These are phyloP conservation scores for Boehmeria nivea DNA, from an alignment of 306 rosid species.

Conservation along the genomic window DNA sequence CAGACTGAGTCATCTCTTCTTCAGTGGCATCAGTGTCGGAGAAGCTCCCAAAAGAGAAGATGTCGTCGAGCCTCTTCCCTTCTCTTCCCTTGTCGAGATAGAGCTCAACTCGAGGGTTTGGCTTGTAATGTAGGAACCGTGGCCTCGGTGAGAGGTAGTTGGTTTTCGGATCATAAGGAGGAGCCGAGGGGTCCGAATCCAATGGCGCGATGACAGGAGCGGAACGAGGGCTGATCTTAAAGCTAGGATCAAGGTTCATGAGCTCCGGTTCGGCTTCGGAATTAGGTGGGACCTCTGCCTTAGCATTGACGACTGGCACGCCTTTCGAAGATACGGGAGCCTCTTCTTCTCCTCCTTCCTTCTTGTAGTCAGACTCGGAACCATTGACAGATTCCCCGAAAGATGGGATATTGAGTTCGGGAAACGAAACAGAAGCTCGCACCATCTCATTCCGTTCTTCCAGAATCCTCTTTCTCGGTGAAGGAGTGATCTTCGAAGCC, in stretches of 20 bases:
- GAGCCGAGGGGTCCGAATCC: constrained; percentile 54
- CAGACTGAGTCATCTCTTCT: constrained; percentile 39
- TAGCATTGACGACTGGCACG: too few species aligned
- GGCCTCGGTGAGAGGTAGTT: constrained; percentile 86
- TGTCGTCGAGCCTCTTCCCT: constrained; percentile 37
- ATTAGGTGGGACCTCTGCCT: too few species aligned
- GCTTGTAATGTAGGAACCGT: constrained; percentile 73
- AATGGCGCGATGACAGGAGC: constrained; percentile 40
- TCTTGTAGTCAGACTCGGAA: constrained; percentile 21
- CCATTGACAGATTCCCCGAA: constrained; percentile 3
- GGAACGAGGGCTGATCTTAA: constrained; percentile 61
- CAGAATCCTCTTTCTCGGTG: constrained; percentile 72
- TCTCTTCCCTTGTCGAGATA: constrained; percentile 31
- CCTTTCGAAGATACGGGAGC: constrained; percentile 13
- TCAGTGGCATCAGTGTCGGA: constrained; percentile 58
- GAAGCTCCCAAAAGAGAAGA: constrained; percentile 38
- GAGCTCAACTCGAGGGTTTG: constrained; percentile 46
- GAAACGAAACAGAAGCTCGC: constrained; percentile 24
- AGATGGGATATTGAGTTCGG: constrained; percentile 34
- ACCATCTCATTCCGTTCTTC: constrained; percentile 57
- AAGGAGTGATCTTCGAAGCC: constrained; percentile 48
- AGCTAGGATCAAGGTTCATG: constrained; percentile 64
- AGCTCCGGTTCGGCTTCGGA: constrained; percentile 24
- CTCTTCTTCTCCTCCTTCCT: constrained; percentile 16
- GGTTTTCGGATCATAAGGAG: constrained; percentile 75